phyloP scores from a whole-genome alignment of 176 grass and related monocot species.

The Cocos nucifera region DNA sequence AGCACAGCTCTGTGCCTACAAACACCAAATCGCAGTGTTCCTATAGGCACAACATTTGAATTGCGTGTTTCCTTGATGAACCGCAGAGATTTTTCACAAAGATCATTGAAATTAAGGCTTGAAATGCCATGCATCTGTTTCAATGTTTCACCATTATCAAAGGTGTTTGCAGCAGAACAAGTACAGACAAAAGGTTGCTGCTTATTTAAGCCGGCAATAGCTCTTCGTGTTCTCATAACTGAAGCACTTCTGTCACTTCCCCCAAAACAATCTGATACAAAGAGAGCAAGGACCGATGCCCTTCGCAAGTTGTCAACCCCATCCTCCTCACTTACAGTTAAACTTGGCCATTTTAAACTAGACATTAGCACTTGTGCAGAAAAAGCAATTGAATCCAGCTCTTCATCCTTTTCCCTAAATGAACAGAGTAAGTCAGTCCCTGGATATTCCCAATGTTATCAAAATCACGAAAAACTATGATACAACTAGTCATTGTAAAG shows the following conservation, averaged over 20 bases:
- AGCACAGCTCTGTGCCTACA: constrained; percentile 95
- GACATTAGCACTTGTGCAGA: constrained; percentile 74
- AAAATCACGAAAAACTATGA: constrained; percentile 2
- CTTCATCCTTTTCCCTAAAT: constrained; percentile 81
- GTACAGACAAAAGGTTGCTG: constrained; percentile 94
- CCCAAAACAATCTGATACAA: constrained; percentile 98
- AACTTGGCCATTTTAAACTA: constrained; percentile 51
- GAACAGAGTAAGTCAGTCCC: constrained; percentile 21
- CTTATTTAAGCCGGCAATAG: constrained; percentile 68
- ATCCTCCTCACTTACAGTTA: constrained; percentile 44
- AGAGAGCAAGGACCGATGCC: constrained; percentile 80
- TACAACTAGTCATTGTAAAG: background rate
- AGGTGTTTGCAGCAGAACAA: constrained; percentile 43
- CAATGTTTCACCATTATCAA: constrained; percentile 23
- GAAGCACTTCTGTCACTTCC: constrained; percentile 77
- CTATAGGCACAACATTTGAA: constrained; percentile 87
- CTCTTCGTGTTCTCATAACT: constrained; percentile 51
- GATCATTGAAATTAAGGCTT: constrained; percentile 35
- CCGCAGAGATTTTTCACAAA: constrained; percentile 65
- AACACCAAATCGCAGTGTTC: constrained; percentile 71
- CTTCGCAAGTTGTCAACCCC: constrained; percentile 51
- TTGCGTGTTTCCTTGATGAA: constrained; percentile 82
- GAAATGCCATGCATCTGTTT: constrained; percentile 28
- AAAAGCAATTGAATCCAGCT: constrained; percentile 79
- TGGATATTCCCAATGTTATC: constrained; percentile 14